Evolutionary conservation across 768 basidiomycete genomes (phyloP).

Genomic region (Mycena leptocephala): DNA sequence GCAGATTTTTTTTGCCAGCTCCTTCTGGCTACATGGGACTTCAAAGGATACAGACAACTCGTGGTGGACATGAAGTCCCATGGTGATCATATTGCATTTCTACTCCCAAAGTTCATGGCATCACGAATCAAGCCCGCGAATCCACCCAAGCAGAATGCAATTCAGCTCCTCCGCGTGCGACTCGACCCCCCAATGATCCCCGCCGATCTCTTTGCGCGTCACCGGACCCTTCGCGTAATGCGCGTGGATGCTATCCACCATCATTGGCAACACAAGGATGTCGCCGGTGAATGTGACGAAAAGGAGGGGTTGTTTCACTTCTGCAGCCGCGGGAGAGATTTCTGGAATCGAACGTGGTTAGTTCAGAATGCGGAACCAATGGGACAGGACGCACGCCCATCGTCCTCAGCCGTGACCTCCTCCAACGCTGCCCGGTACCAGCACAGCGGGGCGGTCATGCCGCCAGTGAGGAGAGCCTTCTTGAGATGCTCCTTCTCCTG

Average conservation of each 20-base stretch:
- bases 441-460: slow-evolving; percentile 48
- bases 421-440: slow-evolving; percentile 53
- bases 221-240: slow-evolving; percentile 5
- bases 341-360: not conserved
- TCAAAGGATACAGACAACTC: not conserved
- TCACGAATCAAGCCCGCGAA: not conserved
- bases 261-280: not conserved
- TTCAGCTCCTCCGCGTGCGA: slow-evolving; percentile 22
- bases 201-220: slow-evolving; percentile 12
- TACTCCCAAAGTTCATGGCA: not conserved
- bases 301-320: not conserved
- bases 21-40: too few species aligned
- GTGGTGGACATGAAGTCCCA: not conserved
- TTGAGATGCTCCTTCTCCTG: slow-evolving; percentile 45
- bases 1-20: too few species aligned
- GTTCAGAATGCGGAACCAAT: not conserved
- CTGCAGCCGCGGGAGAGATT: not conserved
- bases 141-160: slow-evolving; percentile 9
- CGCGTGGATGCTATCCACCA: not conserved
- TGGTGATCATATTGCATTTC: not conserved
- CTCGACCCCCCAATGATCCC: too few species aligned
- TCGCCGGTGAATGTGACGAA: not conserved
- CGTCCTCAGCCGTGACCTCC: slow-evolving; percentile 26
- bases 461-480: slow-evolving; percentile 42
- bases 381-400: not conserved